Percentiles rank a stretch among this genome's conserved stretches.
phyloP scores from a whole-genome alignment of 441 rosid species.

The Pelargonium citronellum region DNA sequence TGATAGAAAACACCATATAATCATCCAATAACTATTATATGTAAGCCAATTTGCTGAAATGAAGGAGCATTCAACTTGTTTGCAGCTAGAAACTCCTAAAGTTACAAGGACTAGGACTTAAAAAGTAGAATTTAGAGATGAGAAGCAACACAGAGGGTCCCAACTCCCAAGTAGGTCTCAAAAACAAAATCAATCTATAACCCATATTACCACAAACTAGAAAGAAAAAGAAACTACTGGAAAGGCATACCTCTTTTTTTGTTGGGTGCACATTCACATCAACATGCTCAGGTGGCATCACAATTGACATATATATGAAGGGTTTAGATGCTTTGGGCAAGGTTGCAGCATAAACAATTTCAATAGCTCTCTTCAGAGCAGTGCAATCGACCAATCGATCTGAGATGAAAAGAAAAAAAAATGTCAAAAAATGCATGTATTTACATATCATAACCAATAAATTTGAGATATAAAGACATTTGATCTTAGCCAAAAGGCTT shows the following conservation, averaged over 20 bases:
- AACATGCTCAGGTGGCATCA: slow-evolving; percentile 81
- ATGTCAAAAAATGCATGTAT: neutral
- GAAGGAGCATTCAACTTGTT: neutral
- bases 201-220: neutral
- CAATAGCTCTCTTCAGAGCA: slow-evolving; percentile 83
- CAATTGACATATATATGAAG: slow-evolving; percentile 80
- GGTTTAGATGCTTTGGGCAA: slow-evolving; percentile 93
- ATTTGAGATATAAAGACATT: neutral
- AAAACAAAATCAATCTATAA: neutral
- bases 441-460: neutral
- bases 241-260: slow-evolving; percentile 66
- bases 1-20: neutral
- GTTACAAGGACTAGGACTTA: slow-evolving; percentile 1
- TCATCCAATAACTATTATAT: neutral
- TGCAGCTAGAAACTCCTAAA: slow-evolving; percentile 4
- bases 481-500: slow-evolving; percentile 4
- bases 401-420: slow-evolving; percentile 27
- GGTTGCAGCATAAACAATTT: slow-evolving; percentile 86
- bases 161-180: neutral
- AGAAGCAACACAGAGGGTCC: neutral
- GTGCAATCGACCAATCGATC: slow-evolving; percentile 93
- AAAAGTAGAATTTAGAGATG: neutral
- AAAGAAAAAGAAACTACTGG: slow-evolving; percentile 3
- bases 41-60: neutral
- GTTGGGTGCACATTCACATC: slow-evolving; percentile 96